Evolutionary conservation across 2,329 filamentous ascomycete species (phyloP), one percentile per base, ranked within the genome.

Genomic region (Nannizziopsis arthrosporioides): DNA sequence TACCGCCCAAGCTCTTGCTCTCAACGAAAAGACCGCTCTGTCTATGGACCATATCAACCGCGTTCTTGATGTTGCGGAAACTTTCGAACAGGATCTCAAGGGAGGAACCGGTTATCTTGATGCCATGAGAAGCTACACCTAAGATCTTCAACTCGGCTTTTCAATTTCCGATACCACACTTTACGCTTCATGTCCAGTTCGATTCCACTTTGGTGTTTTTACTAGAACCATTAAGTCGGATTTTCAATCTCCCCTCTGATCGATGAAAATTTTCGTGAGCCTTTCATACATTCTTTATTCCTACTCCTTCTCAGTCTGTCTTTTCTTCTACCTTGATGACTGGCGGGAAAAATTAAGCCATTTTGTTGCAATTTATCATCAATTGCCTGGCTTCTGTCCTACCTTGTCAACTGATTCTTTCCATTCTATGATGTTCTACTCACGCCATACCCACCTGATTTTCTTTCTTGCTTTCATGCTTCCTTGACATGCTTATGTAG

Each of bases 51-150:
- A 94, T 59, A 83, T 94, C 61, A 78, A 77, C 55, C 78, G 85
- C 52, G 85, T 94, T 10, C 74, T 94, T n/a, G 84, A 88, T 38
- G 85, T 93, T 1, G 82, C 84, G 18, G 81, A 85, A 63, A 83
- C 79, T 32, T 94, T 94, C 63, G 84, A 90, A 54, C 76, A 81
- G 27, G 87, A 94, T 61, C 71, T 94, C 44, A 86, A 83, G 62
- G 88, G 87, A 4, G 86, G 86, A 0, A 73, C 77, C 0, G 86
- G 86, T 0, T 93, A 86, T 57, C 71, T 84, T 55, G 86, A 92
- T 61, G 85, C 85, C 0, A 90, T 92, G 86, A 75, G 83, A 55
- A 85, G 82, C 59, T 92, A 92, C 57, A 69, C 67, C 34, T 69
- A 60, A 53, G 34, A 17, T 31, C n/a, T 18, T n/a, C 7, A 27